Evolutionary conservation across 1,284 basidiomycete genomes (phyloP).

Genomic region (Moesziomyces sp.): DNA sequence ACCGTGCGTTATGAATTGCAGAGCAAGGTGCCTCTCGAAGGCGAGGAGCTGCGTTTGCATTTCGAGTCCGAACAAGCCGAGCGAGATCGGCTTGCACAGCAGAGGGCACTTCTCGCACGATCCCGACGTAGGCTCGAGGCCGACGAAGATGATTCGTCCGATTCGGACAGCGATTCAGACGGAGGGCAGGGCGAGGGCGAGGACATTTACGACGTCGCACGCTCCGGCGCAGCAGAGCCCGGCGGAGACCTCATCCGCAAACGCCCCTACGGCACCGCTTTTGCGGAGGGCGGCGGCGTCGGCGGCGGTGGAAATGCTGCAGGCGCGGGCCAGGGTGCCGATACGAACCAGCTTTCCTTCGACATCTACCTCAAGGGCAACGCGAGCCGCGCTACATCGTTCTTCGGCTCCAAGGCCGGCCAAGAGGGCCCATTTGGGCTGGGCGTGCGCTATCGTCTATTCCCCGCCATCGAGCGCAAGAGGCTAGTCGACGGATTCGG

Average conservation of each 20-base stretch:
- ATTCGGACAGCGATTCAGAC: conserved; percentile 70
- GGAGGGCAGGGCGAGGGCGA: conserved; percentile 75
- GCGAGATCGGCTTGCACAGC: conserved; percentile 87
- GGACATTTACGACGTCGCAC: conserved; percentile 61
- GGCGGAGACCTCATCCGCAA: conserved; percentile 19
- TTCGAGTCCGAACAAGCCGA: conserved; percentile 80
- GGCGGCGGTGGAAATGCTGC: conserved; percentile 71
- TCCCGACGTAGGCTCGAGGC: conserved; percentile 89
- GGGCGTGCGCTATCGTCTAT: conserved; percentile 90
- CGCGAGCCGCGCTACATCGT: conserved; percentile 80
- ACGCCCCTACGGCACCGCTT: conserved; percentile 26
- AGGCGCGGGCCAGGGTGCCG: conserved; percentile 69
- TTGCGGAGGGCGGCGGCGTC: conserved; percentile 59
- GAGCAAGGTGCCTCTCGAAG: conserved; percentile 77
- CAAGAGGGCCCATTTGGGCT: conserved; percentile 70
- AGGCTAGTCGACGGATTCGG: conserved; percentile 93
- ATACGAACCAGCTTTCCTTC: conserved; percentile 79
- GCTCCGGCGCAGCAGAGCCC: conserved; percentile 1
- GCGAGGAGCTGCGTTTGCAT: conserved; percentile 81
- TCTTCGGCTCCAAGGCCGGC: conserved; percentile 74
- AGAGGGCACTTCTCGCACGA: conserved; percentile 81
- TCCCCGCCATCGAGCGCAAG: conserved; percentile 93
- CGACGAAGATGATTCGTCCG: conserved; percentile 69
- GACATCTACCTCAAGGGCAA: conserved; percentile 98
- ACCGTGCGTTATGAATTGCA: conserved; percentile 74